Conservation (phyloP, 345 rosid species). For the Bruguiera parviflora region DNA sequence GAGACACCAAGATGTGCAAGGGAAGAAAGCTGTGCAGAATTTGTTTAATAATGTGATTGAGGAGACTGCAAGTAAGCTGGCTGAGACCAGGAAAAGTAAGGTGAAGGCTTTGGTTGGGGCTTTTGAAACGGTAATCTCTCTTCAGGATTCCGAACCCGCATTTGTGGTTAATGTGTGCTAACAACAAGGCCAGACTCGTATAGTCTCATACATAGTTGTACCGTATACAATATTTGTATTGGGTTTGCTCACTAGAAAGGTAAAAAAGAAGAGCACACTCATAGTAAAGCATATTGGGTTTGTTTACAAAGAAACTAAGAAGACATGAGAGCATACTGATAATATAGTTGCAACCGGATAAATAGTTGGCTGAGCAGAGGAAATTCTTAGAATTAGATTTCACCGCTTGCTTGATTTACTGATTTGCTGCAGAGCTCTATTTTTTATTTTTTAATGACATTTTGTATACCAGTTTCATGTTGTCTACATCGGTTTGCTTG, state of each 20-base stretch:
- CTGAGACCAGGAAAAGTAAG: constrained; percentile 21
- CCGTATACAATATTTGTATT: too few species aligned
- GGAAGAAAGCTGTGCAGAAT: constrained; percentile 8
- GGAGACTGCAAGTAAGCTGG: constrained; percentile 31
- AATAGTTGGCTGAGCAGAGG: not conserved
- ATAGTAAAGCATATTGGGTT: too few species aligned
- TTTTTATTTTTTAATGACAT: too few species aligned
- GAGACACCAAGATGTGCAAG: constrained; percentile 17
- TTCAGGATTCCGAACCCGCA: constrained; percentile 16
- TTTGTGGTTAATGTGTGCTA: constrained; percentile 4
- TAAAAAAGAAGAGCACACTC: too few species aligned
- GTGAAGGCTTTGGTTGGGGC: constrained; percentile 32
- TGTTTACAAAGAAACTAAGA: too few species aligned
- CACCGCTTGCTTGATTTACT: not conserved
- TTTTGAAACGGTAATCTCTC: constrained; percentile 28
- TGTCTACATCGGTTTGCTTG: too few species aligned
- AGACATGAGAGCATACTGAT: not conserved
- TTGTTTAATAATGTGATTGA: constrained; percentile 26
- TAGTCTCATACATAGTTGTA: not conserved
- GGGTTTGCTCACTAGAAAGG: too few species aligned
- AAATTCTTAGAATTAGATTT: not conserved
- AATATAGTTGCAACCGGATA: not conserved
- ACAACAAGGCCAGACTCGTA: not conserved
- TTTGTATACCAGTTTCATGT: too few species aligned
- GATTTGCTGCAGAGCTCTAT: not conserved